Base-by-base conservation (phyloP, 148 eudicot genomes). In the Silene latifolia region DNA sequence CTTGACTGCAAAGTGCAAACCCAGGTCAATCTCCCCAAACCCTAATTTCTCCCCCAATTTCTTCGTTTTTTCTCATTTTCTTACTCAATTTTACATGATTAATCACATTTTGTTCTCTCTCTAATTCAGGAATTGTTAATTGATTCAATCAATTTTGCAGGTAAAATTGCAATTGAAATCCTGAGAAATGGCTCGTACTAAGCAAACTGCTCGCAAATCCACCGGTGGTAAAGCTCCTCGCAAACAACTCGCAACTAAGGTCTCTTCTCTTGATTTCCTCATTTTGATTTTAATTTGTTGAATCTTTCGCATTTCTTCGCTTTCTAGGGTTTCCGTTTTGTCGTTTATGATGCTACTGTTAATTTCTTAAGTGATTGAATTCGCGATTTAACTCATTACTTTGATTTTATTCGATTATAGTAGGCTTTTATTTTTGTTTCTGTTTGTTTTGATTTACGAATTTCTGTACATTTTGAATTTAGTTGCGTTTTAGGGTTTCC, bases 151-250 rank as follows among this genome's bases (percentile, higher is more conserved):
- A 8, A 64, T 63, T 32, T 51, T 1, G 51, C 24, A 65, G 61
- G 57, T 63, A 23, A 24, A 39, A 27, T 27, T 27, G 29, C 1
- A 39, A 39, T 39, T 39, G n/a, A 10, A 46, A n/a, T 0, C 74
- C 15, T 7, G 25, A n/a, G 63, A 20, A 51, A 77, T 77, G 80
- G 80, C 80, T 63, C 80, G 80, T 70, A 77, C 80, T 4, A 77
- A 77, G 80, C 80, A 77, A 77, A 77, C 80, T 47, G 80, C 80
- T 51, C 80, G 80, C 29, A 77, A 77, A 71, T 77, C 80, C 53
- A 77, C 80, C 17, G 80, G 80, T 70, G 80, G 80, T 13, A 77
- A 77, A 11, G 80, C 80, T 54, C 80, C 80, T 18, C 80, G 80
- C 56, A 77, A 77, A 23, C 80, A 77, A 63, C 80, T 77, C 63